Evolutionary conservation across 1,284 basidiomycete genomes (phyloP), one percentile per base, ranked within the genome.

Genomic region (Chalciporus sp.): DNA sequence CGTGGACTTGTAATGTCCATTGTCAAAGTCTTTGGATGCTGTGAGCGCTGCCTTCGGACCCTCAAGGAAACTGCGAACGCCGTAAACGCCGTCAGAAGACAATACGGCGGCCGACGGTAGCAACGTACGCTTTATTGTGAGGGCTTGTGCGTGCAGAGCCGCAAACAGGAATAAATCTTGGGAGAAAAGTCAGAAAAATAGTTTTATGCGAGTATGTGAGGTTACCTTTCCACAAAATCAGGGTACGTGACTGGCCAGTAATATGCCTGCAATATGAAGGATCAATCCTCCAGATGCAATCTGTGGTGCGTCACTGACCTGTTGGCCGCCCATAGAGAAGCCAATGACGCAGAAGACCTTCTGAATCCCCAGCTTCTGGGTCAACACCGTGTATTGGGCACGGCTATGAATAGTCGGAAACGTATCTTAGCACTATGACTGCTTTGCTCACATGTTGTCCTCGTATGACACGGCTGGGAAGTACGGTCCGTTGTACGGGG

Each of bases 191-290:
- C 31, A 52, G 42, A 28, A 19, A 23, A 10, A 42, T 40, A n/a
- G 28, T 20, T 17, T 26, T 20, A 7, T n/a, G 23, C 5, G 3
- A 33, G 10, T 14, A 31, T 20, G n/a, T 4, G 16, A 33, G 42
- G 45, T 23, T 41, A 79, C 82, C 72, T 77, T 58, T 84, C 76
- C 12, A 85, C 78, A 47, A 75, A 78, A 41, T 84, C 80, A 7
- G 84, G 84, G 61, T 80, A 84, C 65, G 83, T 68, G 10, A 81
- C 77, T 2, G 83, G 72, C 84, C 83, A 86, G 59, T 84, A 73
- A 59, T 84, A 85, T 6, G 84, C 80, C 79, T 84, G 31, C 26
- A 8, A 45, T 33, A n/a, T 3, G 23, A 47, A 20, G 28, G 42
- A 23, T 43, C 29, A 37, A 42, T 17, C 45, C 42, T 29, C 17